phyloP scores from a whole-genome alignment of 257 asterid genomes.

The Eucommia ulmoides region DNA sequence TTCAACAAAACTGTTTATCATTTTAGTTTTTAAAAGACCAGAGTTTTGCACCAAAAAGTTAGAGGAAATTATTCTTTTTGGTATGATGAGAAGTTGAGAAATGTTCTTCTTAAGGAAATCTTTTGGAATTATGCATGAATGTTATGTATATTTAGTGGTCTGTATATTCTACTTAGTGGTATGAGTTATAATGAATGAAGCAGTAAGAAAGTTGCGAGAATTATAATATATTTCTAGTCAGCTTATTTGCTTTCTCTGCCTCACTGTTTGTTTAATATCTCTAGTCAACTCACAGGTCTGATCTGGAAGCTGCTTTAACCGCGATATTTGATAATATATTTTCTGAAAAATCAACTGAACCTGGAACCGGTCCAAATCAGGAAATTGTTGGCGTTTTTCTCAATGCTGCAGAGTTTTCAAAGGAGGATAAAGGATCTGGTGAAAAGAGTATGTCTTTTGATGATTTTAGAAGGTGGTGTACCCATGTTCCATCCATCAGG shows the following conservation, averaged over 20 bases:
- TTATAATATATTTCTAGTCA: no score
- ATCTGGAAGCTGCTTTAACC: conserved; percentile 57
- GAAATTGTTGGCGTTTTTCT: conserved; percentile 40
- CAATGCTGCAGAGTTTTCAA: conserved; percentile 35
- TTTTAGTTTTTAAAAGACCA: no score
- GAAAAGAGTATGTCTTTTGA: conserved; percentile 44
- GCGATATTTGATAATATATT: conserved; percentile 47
- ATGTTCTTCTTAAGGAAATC: no score
- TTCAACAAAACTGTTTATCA: not conserved
- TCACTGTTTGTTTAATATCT: conserved; percentile 3
- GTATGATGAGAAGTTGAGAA: no score
- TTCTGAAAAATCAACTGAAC: conserved; percentile 28
- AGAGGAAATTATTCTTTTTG: no score
- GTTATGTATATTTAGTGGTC: no score
- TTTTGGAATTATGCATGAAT: no score
- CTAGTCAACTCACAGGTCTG: conserved; percentile 48
- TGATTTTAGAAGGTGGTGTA: conserved; percentile 72
- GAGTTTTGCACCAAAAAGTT: no score
- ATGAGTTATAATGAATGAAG: no score
- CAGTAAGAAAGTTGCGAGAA: no score
- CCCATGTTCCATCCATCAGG: conserved; percentile 69
- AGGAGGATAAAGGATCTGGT: conserved; percentile 15
- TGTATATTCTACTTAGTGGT: no score
- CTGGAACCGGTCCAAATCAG: conserved; percentile 22
- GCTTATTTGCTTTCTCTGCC: conserved; percentile 4